Conservation (phyloP, 129 eudicot species). For the Solidago caesia region DNA sequence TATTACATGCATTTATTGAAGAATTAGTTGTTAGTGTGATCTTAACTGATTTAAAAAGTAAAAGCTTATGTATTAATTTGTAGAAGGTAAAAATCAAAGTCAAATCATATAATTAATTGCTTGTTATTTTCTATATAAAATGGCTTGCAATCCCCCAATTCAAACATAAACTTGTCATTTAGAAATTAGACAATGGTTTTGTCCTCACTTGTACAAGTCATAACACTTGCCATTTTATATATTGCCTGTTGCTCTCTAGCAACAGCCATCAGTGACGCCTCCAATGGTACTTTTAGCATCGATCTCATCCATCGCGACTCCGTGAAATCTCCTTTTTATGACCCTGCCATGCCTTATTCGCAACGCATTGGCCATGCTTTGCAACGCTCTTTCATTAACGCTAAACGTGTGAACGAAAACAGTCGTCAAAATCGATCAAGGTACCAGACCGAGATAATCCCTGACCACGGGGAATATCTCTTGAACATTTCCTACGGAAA, state of each 20-base stretch:
- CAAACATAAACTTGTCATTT: constrained; percentile 11
- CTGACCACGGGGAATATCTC: constrained; percentile 39
- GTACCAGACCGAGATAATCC: constrained; percentile 26
- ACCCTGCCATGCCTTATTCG: constrained; percentile 15
- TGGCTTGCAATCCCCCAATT: not conserved
- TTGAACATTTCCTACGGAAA: constrained; percentile 34
- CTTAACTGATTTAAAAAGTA: too few species aligned
- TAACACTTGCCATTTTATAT: constrained; percentile 22
- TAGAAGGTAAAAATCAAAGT: too few species aligned
- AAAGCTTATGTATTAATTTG: too few species aligned
- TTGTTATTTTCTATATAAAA: not conserved
- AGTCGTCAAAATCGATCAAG: not conserved
- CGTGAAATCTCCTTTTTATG: constrained; percentile 34
- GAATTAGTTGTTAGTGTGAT: too few species aligned
- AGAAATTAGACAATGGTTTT: constrained; percentile 20
- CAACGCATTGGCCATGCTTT: constrained; percentile 28
- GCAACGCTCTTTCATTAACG: constrained; percentile 31
- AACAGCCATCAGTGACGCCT: not conserved
- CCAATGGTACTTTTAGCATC: constrained; percentile 11
- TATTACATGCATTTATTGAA: too few species aligned
- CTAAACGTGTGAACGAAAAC: constrained; percentile 6
- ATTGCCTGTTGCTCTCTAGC: not conserved
- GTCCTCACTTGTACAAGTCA: constrained; percentile 17
- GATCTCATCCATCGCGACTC: constrained; percentile 43
- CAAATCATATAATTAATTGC: too few species aligned